Evolutionary conservation across 163 green algal genomes (phyloP).

Genomic region (Chloromonas sp.): DNA sequence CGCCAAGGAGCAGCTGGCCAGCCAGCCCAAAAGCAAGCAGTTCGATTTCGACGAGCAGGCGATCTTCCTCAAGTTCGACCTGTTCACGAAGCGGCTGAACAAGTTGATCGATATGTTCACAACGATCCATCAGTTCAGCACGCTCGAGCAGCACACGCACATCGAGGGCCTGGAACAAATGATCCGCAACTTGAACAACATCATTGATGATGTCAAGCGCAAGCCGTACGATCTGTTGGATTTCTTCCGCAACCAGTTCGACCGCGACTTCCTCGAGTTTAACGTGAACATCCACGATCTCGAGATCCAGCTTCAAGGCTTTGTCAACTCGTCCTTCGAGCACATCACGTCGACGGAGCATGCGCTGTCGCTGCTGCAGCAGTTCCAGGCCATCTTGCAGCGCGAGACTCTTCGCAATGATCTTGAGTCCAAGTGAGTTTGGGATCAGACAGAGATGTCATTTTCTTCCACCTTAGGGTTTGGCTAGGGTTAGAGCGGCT

Average conservation of each 20-base stretch:
- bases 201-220: constrained; percentile 72
- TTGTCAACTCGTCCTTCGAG: constrained; percentile 81
- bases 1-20: constrained; percentile 49
- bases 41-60: constrained; percentile 74
- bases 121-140: constrained; percentile 83
- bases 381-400: constrained; percentile 82
- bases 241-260: constrained; percentile 79
- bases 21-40: constrained; percentile 55
- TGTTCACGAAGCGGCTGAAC: constrained; percentile 81
- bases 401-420: constrained; percentile 56
- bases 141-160: constrained; percentile 81
- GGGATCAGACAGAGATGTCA: background rate
- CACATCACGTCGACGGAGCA: constrained; percentile 81
- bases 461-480: no score
- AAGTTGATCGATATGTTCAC: constrained; percentile 89
- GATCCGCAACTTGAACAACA: constrained; percentile 72
- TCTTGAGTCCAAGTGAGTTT: constrained; percentile 10
- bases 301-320: constrained; percentile 80
- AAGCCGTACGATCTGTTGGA: constrained; percentile 83
- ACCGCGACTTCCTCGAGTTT: constrained; percentile 91
- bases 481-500: no score
- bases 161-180: constrained; percentile 67
- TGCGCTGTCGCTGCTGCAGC: constrained; percentile 77
- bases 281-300: constrained; percentile 93
- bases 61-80: constrained; percentile 83